Evolutionary conservation across 73 alveolate species (phyloP).

Genomic region (Paramecium caudatum): DNA sequence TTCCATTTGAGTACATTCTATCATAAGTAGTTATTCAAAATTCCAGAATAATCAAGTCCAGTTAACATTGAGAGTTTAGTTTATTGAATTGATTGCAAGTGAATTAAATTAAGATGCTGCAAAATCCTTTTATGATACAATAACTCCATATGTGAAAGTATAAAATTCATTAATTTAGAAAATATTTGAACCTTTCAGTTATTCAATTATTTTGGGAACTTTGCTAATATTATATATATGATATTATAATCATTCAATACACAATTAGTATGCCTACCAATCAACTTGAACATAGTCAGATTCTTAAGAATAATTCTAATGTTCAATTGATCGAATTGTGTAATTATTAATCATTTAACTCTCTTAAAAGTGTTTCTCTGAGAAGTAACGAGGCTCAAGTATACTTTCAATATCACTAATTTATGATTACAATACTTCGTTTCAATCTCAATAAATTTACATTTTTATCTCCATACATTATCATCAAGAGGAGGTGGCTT

Average conservation of each 20-base stretch:
- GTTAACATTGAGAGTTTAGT: neutral
- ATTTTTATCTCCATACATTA: slow-evolving; percentile 12
- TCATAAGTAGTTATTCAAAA: neutral
- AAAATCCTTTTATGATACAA: neutral
- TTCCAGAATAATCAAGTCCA: too few relatives aligned
- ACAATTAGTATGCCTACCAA: neutral
- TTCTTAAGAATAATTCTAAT: neutral
- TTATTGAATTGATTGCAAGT: neutral
- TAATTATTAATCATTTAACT: slow-evolving; percentile 15
- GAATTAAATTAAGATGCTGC: neutral
- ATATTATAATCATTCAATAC: too few relatives aligned
- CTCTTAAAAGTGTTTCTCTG: neutral
- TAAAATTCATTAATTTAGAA: too few relatives aligned
- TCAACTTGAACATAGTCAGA: slow-evolving; percentile 11
- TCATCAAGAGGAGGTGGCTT: slow-evolving; percentile 34
- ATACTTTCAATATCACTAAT: neutral
- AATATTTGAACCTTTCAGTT: neutral
- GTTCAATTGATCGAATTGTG: neutral
- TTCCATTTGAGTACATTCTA: neutral
- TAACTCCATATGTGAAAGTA: neutral
- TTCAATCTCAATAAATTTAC: neutral
- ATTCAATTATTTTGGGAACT: too few relatives aligned
- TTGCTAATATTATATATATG: too few relatives aligned
- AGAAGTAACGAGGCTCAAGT: neutral
- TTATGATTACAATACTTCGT: neutral